Conservation (phyloP, 2,329 filamentous ascomycete genomes). For the Elsinoe batatas region DNA sequence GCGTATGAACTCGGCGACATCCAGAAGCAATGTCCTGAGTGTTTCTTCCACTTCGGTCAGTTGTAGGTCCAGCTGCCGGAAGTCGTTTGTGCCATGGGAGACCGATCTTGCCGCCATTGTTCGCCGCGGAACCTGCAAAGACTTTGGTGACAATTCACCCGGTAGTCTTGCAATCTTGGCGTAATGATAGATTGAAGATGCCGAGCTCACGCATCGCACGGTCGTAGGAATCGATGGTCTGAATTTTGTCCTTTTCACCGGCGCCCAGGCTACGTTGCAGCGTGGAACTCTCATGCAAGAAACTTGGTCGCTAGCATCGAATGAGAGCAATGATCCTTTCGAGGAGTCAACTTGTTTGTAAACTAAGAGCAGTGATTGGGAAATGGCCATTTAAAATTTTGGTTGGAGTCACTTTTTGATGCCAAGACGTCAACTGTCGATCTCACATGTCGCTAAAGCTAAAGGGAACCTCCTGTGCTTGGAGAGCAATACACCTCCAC, state of each 20-base stretch:
- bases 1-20: constrained; percentile 65
- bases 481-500: not conserved
- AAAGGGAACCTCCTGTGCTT: not conserved
- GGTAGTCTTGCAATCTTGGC: too few relatives aligned
- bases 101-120: constrained; percentile 1
- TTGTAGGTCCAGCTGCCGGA: constrained; percentile 34
- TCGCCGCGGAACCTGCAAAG: constrained; percentile 15
- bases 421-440: constrained; percentile 8
- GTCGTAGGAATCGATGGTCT: not conserved
- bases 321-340: too few relatives aligned
- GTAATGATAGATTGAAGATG: too few relatives aligned
- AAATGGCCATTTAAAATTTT: not conserved
- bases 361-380: constrained; percentile 15
- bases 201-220: not conserved
- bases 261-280: not conserved
- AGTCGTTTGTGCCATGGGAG: constrained; percentile 21
- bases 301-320: too few relatives aligned
- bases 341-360: not conserved
- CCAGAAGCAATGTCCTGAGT: constrained; percentile 66
- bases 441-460: constrained; percentile 9
- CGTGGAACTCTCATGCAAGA: not conserved
- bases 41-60: constrained; percentile 63
- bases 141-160: too few relatives aligned
- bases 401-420: constrained; percentile 10
- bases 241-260: not conserved